These are phyloP conservation scores for Ormosia semicastrata DNA, from an alignment of 306 rosid genomes.

Conservation along the genomic window DNA sequence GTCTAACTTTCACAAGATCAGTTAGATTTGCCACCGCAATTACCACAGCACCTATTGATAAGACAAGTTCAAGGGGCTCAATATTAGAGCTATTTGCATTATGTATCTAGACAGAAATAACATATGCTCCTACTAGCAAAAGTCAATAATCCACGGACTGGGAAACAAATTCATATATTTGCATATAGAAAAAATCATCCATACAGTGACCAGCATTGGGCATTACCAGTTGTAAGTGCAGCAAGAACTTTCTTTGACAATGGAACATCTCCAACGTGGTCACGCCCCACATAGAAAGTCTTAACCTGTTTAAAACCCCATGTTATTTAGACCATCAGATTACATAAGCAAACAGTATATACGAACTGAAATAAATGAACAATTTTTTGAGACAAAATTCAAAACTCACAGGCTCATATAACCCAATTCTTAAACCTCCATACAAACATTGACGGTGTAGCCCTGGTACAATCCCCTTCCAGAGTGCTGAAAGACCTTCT, in stretches of 20 bases:
- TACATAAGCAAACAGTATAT: slow-evolving; percentile 5
- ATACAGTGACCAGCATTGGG: slow-evolving; percentile 1
- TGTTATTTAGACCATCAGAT: slow-evolving; percentile 22
- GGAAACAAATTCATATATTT: slow-evolving; percentile 8
- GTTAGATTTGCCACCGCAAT: slow-evolving; percentile 91
- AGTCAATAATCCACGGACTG: neutral
- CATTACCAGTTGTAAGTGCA: slow-evolving; percentile 86
- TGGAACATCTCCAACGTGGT: slow-evolving; percentile 91
- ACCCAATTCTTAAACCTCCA: slow-evolving; percentile 90
- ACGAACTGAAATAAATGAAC: slow-evolving; percentile 15
- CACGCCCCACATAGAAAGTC: slow-evolving; percentile 72
- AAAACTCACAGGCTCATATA: slow-evolving; percentile 88
- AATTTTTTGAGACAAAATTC: neutral
- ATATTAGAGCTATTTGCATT: neutral
- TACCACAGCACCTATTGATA: slow-evolving; percentile 71
- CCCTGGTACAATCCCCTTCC: slow-evolving; percentile 97
- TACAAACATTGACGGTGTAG: slow-evolving; percentile 87
- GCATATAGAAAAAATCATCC: neutral
- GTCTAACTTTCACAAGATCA: slow-evolving; percentile 95
- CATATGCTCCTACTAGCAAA: slow-evolving; percentile 4
- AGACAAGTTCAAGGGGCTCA: neutral
- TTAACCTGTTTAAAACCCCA: slow-evolving; percentile 63
- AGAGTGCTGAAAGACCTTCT: slow-evolving; percentile 83
- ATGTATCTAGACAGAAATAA: slow-evolving; percentile 6
- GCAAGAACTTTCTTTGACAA: slow-evolving; percentile 88